Evolutionary conservation across 2,329 filamentous ascomycete genomes (phyloP), one percentile per base, ranked within the genome.

Genomic region (Hypoxylon sp.): DNA sequence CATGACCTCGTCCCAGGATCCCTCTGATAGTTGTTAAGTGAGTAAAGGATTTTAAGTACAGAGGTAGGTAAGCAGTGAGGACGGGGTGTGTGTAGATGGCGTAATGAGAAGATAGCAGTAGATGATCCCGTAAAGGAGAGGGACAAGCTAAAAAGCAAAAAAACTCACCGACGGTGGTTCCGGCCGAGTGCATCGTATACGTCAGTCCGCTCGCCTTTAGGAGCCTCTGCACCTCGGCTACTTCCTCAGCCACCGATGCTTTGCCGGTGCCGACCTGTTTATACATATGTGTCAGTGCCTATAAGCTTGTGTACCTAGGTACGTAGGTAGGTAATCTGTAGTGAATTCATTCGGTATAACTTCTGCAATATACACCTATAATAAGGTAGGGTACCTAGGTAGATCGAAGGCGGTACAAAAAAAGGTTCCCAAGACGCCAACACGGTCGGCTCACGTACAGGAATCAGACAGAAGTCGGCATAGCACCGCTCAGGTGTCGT

Each of bases 391-490:
- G 28, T 43, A 25, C n/a, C n/a, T n/a, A n/a, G n/a, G n/a, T n/a
- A n/a, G 25, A 5, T 25, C 25, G 23, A 25, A 25, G 3, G 25
- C n/a, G 25, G 6, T 1, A 25, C 4, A 25, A 25, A 52, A 45
- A 13, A 30, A 48, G 34, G 56, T 50, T 43, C 34, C 28, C 4
- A n/a, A 50, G 5, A 30, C 13, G 19, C 17, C 3, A n/a, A 34
- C n/a, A 61, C 17, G 32, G 5, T 4, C 14, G 30, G 3, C 6
- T 25, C 28, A 81, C 87, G 66, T 76, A 92, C 90, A 1, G 94
- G 94, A 67, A 98, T 91, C 72, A 98, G 85, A 80, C 94, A 98
- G 79, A 98, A 97, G 81, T 98, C 94, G 63, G 91, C 94, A 60
- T 91, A 93, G 81, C 93, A 97, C 63, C 89, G 83, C 61, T 87